Conservation (phyloP, 345 rosid species). For the Salix udensis region DNA sequence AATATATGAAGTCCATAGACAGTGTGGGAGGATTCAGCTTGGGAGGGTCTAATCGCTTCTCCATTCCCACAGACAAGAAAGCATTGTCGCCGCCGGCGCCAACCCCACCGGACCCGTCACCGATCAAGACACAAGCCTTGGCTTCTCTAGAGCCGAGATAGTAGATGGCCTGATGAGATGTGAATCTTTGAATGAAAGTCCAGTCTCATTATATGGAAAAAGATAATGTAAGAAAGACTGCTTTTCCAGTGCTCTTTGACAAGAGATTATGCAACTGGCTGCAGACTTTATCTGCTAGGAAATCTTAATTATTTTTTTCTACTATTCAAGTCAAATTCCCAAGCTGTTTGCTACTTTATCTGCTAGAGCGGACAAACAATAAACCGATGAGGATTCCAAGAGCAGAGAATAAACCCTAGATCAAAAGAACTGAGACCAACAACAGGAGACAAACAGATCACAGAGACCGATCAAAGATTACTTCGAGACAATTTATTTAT, state of each 20-base stretch:
- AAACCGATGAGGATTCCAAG: no score
- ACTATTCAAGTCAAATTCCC: conserved; percentile 10
- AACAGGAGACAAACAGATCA: no score
- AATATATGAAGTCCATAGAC: conserved; percentile 70
- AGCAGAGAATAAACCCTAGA: no score
- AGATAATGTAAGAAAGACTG: conserved; percentile 3
- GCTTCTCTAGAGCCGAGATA: conserved; percentile 51
- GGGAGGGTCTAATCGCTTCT: conserved; percentile 52
- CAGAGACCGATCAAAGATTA: no score
- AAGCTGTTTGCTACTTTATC: no score
- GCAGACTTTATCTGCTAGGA: background rate
- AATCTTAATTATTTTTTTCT: background rate
- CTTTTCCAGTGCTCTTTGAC: conserved; percentile 3
- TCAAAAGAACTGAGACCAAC: no score
- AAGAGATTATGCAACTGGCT: background rate
- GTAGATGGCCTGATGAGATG: conserved; percentile 11
- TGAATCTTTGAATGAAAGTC: conserved; percentile 15
- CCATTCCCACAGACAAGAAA: conserved; percentile 44
- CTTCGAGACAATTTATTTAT: no score
- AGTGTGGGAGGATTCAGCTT: conserved; percentile 53
- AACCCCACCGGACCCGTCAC: conserved; percentile 39
- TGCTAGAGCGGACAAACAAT: no score
- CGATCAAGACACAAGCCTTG: conserved; percentile 36
- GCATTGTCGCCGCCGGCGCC: conserved; percentile 33
- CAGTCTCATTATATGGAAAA: background rate